Evolutionary conservation across 2,329 filamentous ascomycete genomes (phyloP).

Genomic region (Apiospora kogelbergensis): DNA sequence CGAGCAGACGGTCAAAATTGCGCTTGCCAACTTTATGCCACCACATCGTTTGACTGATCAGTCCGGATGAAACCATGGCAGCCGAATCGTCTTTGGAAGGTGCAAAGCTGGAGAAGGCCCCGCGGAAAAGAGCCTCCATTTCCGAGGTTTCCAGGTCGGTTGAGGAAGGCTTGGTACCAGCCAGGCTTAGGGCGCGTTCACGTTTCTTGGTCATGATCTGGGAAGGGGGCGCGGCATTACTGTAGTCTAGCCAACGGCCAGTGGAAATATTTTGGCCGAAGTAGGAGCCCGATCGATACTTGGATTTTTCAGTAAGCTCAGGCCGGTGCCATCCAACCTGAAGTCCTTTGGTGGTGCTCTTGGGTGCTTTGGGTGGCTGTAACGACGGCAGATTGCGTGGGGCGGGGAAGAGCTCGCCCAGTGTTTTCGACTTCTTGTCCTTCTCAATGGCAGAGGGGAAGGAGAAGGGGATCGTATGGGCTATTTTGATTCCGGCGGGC

Average conservation of each 20-base stretch:
- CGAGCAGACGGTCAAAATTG: slow-evolving; percentile 64
- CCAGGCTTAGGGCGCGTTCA: slow-evolving; percentile 69
- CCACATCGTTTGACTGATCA: slow-evolving; percentile 67
- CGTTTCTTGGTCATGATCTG: slow-evolving; percentile 64
- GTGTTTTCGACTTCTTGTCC: slow-evolving; percentile 55
- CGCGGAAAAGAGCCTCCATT: slow-evolving; percentile 73
- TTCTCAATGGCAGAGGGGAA: slow-evolving; percentile 43
- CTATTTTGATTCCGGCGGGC: slow-evolving; percentile 72
- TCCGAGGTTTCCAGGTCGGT: slow-evolving; percentile 61
- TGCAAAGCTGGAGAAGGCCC: slow-evolving; percentile 78
- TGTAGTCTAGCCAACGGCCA: slow-evolving; percentile 70
- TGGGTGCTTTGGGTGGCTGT: slow-evolving; percentile 70
- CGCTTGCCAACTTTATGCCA: slow-evolving; percentile 72
- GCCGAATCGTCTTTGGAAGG: slow-evolving; percentile 72
- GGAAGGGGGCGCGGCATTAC: slow-evolving; percentile 59
- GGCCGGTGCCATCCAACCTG: slow-evolving; percentile 53
- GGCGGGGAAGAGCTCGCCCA: slow-evolving; percentile 74
- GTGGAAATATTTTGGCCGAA: slow-evolving; percentile 64
- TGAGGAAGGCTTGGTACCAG: slow-evolving; percentile 56
- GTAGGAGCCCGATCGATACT: slow-evolving; percentile 59
- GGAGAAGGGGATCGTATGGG: slow-evolving; percentile 58
- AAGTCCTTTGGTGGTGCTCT: slow-evolving; percentile 65
- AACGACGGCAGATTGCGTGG: slow-evolving; percentile 64
- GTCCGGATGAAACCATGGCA: slow-evolving; percentile 66
- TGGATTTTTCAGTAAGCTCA: slow-evolving; percentile 55